Conservation (phyloP, 805 yeast genomes). For the Debaryomyces castellii region DNA sequence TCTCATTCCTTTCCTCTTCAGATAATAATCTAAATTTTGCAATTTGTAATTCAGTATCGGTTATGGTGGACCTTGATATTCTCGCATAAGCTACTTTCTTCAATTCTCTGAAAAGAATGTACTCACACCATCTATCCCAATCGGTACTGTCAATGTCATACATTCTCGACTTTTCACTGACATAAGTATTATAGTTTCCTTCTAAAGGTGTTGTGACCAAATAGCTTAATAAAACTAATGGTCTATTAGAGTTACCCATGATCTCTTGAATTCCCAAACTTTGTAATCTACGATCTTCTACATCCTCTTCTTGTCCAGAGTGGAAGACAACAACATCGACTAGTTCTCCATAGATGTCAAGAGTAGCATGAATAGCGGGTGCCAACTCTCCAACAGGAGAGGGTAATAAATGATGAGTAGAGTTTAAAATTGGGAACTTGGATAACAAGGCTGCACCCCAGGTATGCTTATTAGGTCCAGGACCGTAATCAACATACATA, state of each 20-base stretch:
- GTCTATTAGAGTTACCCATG: constrained; percentile 80
- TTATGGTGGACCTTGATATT: constrained; percentile 86
- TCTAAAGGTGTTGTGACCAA: constrained; percentile 82
- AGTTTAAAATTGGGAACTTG: constrained; percentile 87
- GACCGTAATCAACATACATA: constrained; percentile 95
- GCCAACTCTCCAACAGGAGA: constrained; percentile 98
- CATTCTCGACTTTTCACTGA: constrained; percentile 81
- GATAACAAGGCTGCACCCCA: constrained; percentile 96
- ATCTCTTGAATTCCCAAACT: constrained; percentile 70
- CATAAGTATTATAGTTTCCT: constrained; percentile 92
- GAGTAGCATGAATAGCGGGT: constrained; percentile 95
- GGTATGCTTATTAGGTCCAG: constrained; percentile 96
- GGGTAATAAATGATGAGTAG: constrained; percentile 89
- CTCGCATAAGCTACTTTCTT: constrained; percentile 92
- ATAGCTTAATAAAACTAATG: constrained; percentile 85
- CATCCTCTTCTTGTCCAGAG: constrained; percentile 97
- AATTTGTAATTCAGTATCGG: constrained; percentile 95
- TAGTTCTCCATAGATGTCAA: constrained; percentile 81
- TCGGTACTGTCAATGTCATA: constrained; percentile 90
- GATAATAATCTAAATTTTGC: constrained; percentile 77
- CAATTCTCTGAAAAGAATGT: constrained; percentile 82
- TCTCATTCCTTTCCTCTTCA: constrained; percentile 30
- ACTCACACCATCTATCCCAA: constrained; percentile 99
- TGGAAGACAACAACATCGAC: constrained; percentile 97
- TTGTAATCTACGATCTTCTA: constrained; percentile 87